phyloP scores from a whole-genome alignment of 306 rosid genomes.

The Gillenia trifoliata region DNA sequence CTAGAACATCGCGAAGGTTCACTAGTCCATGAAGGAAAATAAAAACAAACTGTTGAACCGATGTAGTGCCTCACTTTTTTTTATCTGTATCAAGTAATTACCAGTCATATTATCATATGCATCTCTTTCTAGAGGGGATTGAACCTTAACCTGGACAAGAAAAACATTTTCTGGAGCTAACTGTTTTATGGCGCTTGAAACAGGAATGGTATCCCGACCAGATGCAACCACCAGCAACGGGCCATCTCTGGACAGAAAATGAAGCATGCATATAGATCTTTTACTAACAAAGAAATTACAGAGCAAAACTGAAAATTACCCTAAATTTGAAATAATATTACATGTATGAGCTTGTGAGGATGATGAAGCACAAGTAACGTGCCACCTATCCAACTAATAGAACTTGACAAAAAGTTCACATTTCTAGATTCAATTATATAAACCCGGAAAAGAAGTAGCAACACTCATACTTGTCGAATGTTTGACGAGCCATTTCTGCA shows the following conservation, averaged over 20 bases:
- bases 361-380: background rate
- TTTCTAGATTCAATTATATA: background rate
- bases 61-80: background rate
- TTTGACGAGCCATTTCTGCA: constrained; percentile 63
- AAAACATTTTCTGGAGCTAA: constrained; percentile 87
- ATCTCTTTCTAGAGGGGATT: constrained; percentile 1
- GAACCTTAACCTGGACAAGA: constrained; percentile 77
- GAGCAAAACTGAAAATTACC: background rate
- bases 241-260: constrained; percentile 53
- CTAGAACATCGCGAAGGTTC: background rate
- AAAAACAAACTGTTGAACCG: background rate
- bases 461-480: constrained; percentile 48
- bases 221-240: constrained; percentile 87
- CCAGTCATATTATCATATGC: background rate
- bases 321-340: background rate
- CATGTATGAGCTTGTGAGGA: background rate
- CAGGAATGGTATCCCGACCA: constrained; percentile 73
- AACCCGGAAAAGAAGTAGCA: background rate
- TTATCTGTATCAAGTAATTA: background rate
- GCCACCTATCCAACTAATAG: background rate
- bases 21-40: too few relatives aligned
- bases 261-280: background rate
- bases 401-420: background rate
- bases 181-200: constrained; percentile 76
- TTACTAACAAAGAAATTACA: background rate